phyloP scores from a whole-genome alignment of 192 early-diverging fungal genomes.

The Irineochytrium annulatum region DNA sequence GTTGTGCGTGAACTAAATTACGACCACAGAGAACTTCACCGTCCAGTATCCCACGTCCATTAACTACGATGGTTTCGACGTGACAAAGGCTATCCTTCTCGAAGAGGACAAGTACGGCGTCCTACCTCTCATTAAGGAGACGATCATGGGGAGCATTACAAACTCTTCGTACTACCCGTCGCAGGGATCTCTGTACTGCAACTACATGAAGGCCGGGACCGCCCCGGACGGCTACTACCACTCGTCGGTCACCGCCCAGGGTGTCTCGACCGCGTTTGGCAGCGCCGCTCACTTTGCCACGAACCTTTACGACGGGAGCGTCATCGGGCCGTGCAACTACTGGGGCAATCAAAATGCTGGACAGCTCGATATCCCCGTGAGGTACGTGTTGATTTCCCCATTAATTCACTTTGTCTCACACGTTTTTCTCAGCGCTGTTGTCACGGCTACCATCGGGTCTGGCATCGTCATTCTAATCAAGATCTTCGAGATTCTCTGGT shows the following conservation, averaged over 20 bases:
- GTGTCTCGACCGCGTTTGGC: conserved; percentile 9
- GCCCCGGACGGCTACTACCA: conserved; percentile 21
- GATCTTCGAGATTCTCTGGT: too few relatives aligned
- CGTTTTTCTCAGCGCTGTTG: too few relatives aligned
- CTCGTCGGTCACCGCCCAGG: neutral
- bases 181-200: conserved; percentile 14
- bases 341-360: too few relatives aligned
- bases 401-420: too few relatives aligned
- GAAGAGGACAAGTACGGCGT: conserved; percentile 1
- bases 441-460: too few relatives aligned
- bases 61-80: conserved; percentile 2
- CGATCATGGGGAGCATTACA: neutral
- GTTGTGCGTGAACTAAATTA: neutral
- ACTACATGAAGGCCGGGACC: conserved; percentile 8
- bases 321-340: too few relatives aligned
- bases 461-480: too few relatives aligned
- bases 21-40: neutral
- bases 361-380: too few relatives aligned
- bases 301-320: too few relatives aligned
- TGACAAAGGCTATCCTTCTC: neutral
- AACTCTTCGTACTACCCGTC: conserved; percentile 6
- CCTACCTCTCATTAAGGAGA: conserved; percentile 8
- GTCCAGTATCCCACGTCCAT: neutral
- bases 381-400: too few relatives aligned
- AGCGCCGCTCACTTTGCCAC: too few relatives aligned